Conservation (phyloP, 768 basidiomycete species). For the Boletus subcaerulescens region DNA sequence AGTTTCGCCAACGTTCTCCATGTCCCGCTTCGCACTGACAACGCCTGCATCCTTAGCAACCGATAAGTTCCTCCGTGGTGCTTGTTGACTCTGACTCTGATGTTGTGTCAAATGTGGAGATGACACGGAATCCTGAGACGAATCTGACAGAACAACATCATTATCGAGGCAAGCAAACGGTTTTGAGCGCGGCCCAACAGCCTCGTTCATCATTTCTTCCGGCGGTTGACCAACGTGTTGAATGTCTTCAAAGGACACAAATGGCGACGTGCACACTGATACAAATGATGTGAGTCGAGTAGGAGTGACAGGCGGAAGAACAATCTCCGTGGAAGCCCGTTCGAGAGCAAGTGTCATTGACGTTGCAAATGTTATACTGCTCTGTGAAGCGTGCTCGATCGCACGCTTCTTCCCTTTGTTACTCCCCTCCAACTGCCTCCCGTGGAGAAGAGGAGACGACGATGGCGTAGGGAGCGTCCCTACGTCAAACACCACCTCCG, state of each 20-base stretch:
- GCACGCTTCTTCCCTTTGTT: slow-evolving; percentile 5
- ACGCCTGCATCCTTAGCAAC: background rate
- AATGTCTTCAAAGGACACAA: slow-evolving; percentile 5
- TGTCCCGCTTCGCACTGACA: background rate
- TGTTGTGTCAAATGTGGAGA: background rate
- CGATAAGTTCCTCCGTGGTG: background rate
- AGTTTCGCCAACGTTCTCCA: slow-evolving; percentile 3
- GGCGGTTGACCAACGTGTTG: background rate
- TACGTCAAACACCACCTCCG: background rate
- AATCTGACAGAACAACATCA: slow-evolving; percentile 3
- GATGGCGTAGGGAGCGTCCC: slow-evolving; percentile 23
- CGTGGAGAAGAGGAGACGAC: slow-evolving; percentile 18
- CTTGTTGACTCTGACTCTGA: background rate
- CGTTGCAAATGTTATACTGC: background rate
- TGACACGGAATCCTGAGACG: background rate
- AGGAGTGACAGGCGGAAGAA: background rate
- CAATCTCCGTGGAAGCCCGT: slow-evolving; percentile 1
- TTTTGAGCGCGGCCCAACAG: background rate
- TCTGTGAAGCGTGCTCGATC: background rate
- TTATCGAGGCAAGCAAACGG: slow-evolving; percentile 21
- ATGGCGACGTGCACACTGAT: slow-evolving; percentile 14
- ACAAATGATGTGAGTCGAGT: background rate
- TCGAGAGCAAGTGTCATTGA: background rate
- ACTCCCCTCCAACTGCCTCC: background rate
- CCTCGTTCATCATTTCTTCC: slow-evolving; percentile 1